phyloP scores from a whole-genome alignment of 306 rosid genomes.

The Lablab purpureus region DNA sequence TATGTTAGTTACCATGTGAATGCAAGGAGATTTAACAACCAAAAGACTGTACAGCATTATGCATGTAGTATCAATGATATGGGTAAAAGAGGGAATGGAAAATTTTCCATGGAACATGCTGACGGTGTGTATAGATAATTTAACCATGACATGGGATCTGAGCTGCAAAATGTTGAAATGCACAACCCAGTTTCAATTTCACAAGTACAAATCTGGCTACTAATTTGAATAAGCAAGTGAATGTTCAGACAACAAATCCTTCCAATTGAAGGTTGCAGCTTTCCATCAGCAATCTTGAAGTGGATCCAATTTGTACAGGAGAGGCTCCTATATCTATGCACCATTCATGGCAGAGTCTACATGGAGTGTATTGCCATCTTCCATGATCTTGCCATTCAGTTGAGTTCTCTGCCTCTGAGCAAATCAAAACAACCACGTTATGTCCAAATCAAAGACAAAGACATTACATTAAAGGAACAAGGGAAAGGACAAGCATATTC shows the following conservation, averaged over 20 bases:
- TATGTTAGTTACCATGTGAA: conserved; percentile 40
- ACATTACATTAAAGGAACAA: conserved; percentile 35
- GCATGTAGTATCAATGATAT: conserved; percentile 46
- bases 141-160: conserved; percentile 41
- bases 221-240: conserved; percentile 38
- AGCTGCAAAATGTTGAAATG: conserved; percentile 53
- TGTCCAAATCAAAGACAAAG: conserved; percentile 39
- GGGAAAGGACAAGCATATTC: conserved; percentile 35
- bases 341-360: conserved; percentile 75
- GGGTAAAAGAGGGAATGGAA: conserved; percentile 19
- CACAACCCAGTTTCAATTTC: conserved; percentile 55
- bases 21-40: conserved; percentile 26
- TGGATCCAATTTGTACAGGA: conserved; percentile 49
- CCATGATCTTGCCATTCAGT: conserved; percentile 85
- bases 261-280: conserved; percentile 44
- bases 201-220: conserved; percentile 51
- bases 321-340: conserved; percentile 54
- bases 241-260: conserved; percentile 42
- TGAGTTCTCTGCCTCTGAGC: conserved; percentile 93
- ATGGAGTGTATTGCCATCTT: conserved; percentile 78
- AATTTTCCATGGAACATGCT: conserved; percentile 52
- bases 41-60: conserved; percentile 5
- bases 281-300: conserved; percentile 48
- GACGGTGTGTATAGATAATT: conserved; percentile 41
- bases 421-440: conserved; percentile 40